Evolutionary conservation across 1,284 basidiomycete genomes (phyloP).

Genomic region (Takashimella koratensis): DNA sequence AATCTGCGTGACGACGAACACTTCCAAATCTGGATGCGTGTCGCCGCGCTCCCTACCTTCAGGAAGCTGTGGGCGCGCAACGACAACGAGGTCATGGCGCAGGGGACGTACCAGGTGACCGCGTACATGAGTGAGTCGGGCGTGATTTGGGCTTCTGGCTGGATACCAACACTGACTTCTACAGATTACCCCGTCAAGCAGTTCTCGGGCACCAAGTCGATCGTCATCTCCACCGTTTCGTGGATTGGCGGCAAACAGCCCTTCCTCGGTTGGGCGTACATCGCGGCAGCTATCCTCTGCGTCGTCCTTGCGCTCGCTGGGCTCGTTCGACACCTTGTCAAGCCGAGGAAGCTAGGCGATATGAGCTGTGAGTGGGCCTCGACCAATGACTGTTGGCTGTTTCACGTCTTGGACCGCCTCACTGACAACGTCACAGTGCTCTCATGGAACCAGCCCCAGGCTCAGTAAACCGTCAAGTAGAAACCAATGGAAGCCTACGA

Average conservation of each 20-base stretch:
- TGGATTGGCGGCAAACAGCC: conserved; percentile 94
- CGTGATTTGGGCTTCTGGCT: too few relatives aligned
- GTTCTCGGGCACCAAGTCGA: conserved; percentile 91
- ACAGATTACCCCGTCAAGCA: conserved; percentile 88
- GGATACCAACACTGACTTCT: too few relatives aligned
- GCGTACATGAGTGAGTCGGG: conserved; percentile 69
- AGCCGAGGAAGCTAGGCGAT: conserved; percentile 69
- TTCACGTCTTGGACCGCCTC: conserved; percentile 4
- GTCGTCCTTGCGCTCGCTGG: conserved; percentile 82
- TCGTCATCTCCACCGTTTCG: conserved; percentile 93
- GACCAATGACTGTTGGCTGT: not conserved
- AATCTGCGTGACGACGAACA: conserved; percentile 78
- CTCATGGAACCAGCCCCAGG: conserved; percentile 69
- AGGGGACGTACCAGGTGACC: conserved; percentile 72
- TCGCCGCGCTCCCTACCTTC: conserved; percentile 93
- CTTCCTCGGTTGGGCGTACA: conserved; percentile 96
- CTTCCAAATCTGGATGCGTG: conserved; percentile 99
- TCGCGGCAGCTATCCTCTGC: conserved; percentile 82
- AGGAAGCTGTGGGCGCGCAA: conserved; percentile 92
- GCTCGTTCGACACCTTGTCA: conserved; percentile 86
- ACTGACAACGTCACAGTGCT: conserved; percentile 67
- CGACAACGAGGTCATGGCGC: conserved; percentile 67
- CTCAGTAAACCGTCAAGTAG: conserved; percentile 2
- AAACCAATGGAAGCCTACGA: not conserved
- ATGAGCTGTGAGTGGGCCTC: conserved; percentile 29